Evolutionary conservation across 2,329 filamentous ascomycete species (phyloP).

Genomic region (Ophiocordyceps unilateralis): DNA sequence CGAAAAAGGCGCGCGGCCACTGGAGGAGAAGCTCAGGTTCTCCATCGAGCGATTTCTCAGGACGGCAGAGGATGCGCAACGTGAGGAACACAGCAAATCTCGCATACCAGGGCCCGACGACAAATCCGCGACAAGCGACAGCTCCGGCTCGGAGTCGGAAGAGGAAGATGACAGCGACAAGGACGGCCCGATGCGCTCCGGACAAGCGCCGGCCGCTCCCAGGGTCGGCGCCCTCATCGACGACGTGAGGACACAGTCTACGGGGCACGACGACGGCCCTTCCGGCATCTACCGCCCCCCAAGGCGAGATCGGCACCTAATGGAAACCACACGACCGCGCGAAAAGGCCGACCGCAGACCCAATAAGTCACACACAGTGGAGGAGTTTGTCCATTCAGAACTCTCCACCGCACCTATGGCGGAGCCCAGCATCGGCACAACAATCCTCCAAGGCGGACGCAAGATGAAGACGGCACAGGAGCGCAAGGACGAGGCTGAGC

Average conservation of each 20-base stretch:
- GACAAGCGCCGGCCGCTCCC: slow-evolving; percentile 12
- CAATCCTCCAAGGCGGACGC: slow-evolving; percentile 63
- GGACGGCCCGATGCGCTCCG: slow-evolving; percentile 6
- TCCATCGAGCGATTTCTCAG: slow-evolving; percentile 91
- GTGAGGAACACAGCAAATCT: slow-evolving; percentile 19
- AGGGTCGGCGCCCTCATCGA: slow-evolving; percentile 15
- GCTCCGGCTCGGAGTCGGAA: slow-evolving; percentile 12
- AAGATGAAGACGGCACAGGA: slow-evolving; percentile 63
- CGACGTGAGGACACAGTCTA: slow-evolving; percentile 12
- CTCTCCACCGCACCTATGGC: slow-evolving; percentile 66
- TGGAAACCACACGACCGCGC: slow-evolving; percentile 50
- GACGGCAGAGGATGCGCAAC: slow-evolving; percentile 59
- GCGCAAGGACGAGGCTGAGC: slow-evolving; percentile 60
- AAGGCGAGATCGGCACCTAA: slow-evolving; percentile 68
- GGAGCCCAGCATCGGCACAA: slow-evolving; percentile 82
- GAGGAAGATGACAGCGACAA: slow-evolving; percentile 16
- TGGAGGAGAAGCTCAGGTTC: slow-evolving; percentile 83
- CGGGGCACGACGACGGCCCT: slow-evolving; percentile 14
- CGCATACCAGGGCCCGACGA: slow-evolving; percentile 10
- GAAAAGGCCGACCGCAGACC: slow-evolving; percentile 44
- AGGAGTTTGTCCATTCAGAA: slow-evolving; percentile 81
- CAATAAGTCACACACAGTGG: slow-evolving; percentile 66
- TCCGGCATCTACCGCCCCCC: slow-evolving; percentile 79
- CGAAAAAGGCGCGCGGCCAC: slow-evolving; percentile 76
- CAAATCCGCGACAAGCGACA: slow-evolving; percentile 4